Evolutionary conservation across 208 protist species (phyloP), one percentile per base, ranked within the genome.

Genomic region (Trypanosoma platydactyli): DNA sequence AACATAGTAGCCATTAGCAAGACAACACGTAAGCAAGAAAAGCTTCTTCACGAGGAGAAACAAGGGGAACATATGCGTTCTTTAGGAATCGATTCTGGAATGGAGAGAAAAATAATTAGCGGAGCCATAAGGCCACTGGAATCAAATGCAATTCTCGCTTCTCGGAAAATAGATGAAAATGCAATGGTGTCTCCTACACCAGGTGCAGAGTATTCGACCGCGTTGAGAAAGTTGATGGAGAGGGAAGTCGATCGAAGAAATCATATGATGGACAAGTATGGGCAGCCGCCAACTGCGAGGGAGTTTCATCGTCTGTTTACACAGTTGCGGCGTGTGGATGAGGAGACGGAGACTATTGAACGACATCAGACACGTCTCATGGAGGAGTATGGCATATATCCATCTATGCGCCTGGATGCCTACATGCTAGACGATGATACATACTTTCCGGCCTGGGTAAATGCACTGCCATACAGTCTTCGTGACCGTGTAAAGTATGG

Each of bases 401-500:
- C 91, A 20, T 73, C 66, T 0, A 65, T 76, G 12, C 81, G 91
- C 11, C 80, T 96, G 18, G 91, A 96, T 66, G 84, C 91, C 1
- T 96, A 85, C 64, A 94, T 96, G 88, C 69, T 96, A 22, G 86
- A 90, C 48, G 83, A 96, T 67, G 88, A 91, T 50, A 77, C 68
- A 12, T 89, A 88, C 72, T 96, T 94, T 71, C 91, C 91, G 0
- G 73, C 71, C 0, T 96, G 91, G 88, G 91, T 94, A 40, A 66
- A 89, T 29, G 88, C 77, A n/a, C 76, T 96, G 25, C 86, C 86
- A 13, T 91, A 93, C 71, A 81, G 77, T 24, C 69, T 96, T 25
- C 86, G 91, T 9, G 91, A 96, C 69, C 86, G 83, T 35, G 91
- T 96, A 18, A 94, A 93, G 75, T 96, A 86, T 64, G 91, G 91